Percentiles rank a stretch among this genome's conserved stretches.
phyloP scores from a whole-genome alignment of 805 yeast species.

The Torulaspora franciscae region DNA sequence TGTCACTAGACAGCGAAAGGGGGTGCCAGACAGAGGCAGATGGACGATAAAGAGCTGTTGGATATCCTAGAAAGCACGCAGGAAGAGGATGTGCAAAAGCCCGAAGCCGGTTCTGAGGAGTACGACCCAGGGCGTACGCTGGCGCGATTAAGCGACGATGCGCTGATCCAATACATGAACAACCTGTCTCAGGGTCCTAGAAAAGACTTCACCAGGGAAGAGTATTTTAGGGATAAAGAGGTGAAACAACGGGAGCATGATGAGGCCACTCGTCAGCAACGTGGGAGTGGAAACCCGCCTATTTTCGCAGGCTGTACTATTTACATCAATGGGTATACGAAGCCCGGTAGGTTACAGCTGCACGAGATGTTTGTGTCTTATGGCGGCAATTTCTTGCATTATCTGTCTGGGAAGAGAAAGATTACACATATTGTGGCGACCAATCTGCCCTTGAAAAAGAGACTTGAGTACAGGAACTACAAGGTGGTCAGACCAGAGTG shows the following conservation, averaged over 20 bases:
- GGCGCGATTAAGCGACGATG: slow-evolving; percentile 23
- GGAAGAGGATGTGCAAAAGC: background rate
- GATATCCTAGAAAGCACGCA: slow-evolving; percentile 5
- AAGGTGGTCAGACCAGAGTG: slow-evolving; percentile 80
- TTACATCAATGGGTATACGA: slow-evolving; percentile 85
- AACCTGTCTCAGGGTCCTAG: slow-evolving; percentile 15
- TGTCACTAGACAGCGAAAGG: background rate
- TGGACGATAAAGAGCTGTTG: slow-evolving; percentile 2
- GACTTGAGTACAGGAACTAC: slow-evolving; percentile 56
- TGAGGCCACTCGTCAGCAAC: slow-evolving; percentile 18
- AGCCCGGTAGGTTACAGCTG: slow-evolving; percentile 68
- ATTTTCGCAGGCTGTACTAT: slow-evolving; percentile 62
- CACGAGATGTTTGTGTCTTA: slow-evolving; percentile 65
- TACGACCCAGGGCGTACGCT: slow-evolving; percentile 3
- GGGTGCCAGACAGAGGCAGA: background rate
- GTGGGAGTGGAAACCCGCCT: slow-evolving; percentile 19
- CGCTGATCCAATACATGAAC: slow-evolving; percentile 18
- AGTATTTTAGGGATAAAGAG: slow-evolving; percentile 26
- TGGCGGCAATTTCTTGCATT: slow-evolving; percentile 76
- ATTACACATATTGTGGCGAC: slow-evolving; percentile 86
- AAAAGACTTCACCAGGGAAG: slow-evolving; percentile 18
- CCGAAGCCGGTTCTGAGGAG: background rate
- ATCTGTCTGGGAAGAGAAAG: slow-evolving; percentile 60
- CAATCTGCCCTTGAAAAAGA: slow-evolving; percentile 70
- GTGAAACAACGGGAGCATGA: slow-evolving; percentile 26